Evolutionary conservation across 2,329 filamentous ascomycete genomes (phyloP), one percentile per base, ranked within the genome.

Genomic region (Botryotinia calthae): DNA sequence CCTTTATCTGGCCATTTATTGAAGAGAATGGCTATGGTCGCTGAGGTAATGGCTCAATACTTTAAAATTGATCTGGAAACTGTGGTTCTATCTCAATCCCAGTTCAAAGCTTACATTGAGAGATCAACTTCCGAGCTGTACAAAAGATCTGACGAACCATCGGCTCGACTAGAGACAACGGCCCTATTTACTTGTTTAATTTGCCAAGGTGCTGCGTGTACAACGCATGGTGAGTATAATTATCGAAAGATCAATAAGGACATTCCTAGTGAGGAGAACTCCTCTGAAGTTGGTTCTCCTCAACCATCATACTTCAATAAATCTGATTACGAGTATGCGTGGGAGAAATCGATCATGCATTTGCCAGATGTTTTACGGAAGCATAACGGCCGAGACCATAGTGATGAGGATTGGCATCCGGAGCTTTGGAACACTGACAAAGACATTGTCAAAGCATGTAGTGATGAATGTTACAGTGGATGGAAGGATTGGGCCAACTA

Each of bases 141-240:
- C 58, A 42, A 58, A n/a, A 22, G 14, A 72, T 46, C 48, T 18
- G 48, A n/a, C 25, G 10, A 66, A 25, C 42, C 40, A 51, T n/a
- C 48, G 25, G 25, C 63, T 34, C 72, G 73, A 58, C 65, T 79
- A 37, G 74, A 74, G 58, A 79, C 79, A 12, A 78, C 76, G 37
- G 71, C 75, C 6, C 73, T 68, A n/a, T 73, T 79, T 18, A 74
- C 70, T 12, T 80, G 79, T 65, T 48, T 79, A 25, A 77, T 80
- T 22, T 80, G 79, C 58, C 76, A 74, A 66, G 78, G 25, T 76
- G 77, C 73, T 79, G 79, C 59, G 74, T 80, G 79, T 59, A 78
- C 76, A 37, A 79, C 76, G 12, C 79, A 80, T 70, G 79, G 79
- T n/a, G 77, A 79, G 44, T 79, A 76, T 42, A 61, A 54, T 34